Evolutionary conservation across 2,329 filamentous ascomycete species (phyloP).

Genomic region (Clonostachys rosea): DNA sequence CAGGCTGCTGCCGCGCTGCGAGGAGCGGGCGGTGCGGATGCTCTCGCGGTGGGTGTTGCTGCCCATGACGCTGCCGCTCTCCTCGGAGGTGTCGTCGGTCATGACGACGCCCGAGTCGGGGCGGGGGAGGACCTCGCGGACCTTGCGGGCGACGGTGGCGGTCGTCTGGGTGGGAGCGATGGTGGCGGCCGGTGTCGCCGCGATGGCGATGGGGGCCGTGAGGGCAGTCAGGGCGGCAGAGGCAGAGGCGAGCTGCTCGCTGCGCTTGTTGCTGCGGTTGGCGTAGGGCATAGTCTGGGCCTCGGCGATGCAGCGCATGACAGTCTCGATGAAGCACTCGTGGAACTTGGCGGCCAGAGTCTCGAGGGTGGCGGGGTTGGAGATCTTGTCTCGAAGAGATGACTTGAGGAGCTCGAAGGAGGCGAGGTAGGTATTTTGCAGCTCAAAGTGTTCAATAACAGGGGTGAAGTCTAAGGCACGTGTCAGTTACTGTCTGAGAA

Average conservation of each 20-base stretch:
- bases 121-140: slow-evolving; percentile 16
- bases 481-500: neutral
- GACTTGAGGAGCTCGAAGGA: slow-evolving; percentile 23
- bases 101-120: slow-evolving; percentile 31
- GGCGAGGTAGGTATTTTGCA: slow-evolving; percentile 22
- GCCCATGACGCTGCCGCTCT: slow-evolving; percentile 22
- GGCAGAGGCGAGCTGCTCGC: slow-evolving; percentile 1
- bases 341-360: slow-evolving; percentile 30
- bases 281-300: slow-evolving; percentile 30
- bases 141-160: slow-evolving; percentile 10
- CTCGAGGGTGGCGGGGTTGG: slow-evolving; percentile 28
- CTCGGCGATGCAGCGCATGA: slow-evolving; percentile 25
- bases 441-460: slow-evolving; percentile 34
- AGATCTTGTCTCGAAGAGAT: slow-evolving; percentile 27
- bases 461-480: slow-evolving; percentile 23
- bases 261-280: slow-evolving; percentile 33
- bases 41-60: slow-evolving; percentile 18
- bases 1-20: slow-evolving; percentile 1
- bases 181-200: neutral
- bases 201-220: neutral
- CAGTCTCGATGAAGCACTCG: slow-evolving; percentile 31
- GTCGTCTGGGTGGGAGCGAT: neutral
- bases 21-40: slow-evolving; percentile 15
- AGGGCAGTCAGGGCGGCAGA: neutral
- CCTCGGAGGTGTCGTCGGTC: slow-evolving; percentile 28